These are phyloP conservation scores for Tolypocladium ovalisporum DNA, from an alignment of 2,329 filamentous ascomycete genomes.

Conservation along the genomic window DNA sequence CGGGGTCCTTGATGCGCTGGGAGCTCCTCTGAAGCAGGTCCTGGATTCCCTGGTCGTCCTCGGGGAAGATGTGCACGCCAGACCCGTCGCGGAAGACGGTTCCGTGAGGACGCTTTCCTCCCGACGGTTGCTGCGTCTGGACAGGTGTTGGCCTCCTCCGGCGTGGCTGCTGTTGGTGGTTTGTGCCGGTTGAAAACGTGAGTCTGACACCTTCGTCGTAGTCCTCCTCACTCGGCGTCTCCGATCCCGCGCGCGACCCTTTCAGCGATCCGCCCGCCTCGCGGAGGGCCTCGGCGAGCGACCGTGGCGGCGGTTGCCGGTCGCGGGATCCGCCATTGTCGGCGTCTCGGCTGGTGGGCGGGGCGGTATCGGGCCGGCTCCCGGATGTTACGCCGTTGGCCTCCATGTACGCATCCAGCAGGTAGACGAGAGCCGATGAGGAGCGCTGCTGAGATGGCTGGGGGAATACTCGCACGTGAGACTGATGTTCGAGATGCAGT, in stretches of 20 bases:
- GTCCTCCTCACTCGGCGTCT: slow-evolving; percentile 34
- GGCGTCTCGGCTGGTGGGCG: not conserved
- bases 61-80: slow-evolving; percentile 15
- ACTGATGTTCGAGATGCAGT: not conserved
- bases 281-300: slow-evolving; percentile 17
- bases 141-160: not conserved
- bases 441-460: not conserved
- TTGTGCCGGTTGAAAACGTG: slow-evolving; percentile 8
- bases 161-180: not conserved
- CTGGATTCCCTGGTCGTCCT: slow-evolving; percentile 17
- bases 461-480: no score
- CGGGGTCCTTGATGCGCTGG: slow-evolving; percentile 10
- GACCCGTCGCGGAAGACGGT: slow-evolving; percentile 12
- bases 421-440: not conserved
- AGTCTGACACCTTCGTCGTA: slow-evolving; percentile 28
- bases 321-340: not conserved
- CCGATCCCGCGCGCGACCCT: slow-evolving; percentile 15
- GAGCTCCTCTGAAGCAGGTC: slow-evolving; percentile 15
- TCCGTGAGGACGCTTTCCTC: not conserved
- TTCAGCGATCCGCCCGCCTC: slow-evolving; percentile 13
- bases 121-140: not conserved
- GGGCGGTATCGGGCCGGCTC: not conserved
- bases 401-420: not conserved
- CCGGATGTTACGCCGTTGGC: not conserved
- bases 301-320: slow-evolving; percentile 6